Percentiles rank a stretch among this genome's conserved stretches.
Conservation (phyloP, 305 asterid species). For the Fraxinus nigra region DNA sequence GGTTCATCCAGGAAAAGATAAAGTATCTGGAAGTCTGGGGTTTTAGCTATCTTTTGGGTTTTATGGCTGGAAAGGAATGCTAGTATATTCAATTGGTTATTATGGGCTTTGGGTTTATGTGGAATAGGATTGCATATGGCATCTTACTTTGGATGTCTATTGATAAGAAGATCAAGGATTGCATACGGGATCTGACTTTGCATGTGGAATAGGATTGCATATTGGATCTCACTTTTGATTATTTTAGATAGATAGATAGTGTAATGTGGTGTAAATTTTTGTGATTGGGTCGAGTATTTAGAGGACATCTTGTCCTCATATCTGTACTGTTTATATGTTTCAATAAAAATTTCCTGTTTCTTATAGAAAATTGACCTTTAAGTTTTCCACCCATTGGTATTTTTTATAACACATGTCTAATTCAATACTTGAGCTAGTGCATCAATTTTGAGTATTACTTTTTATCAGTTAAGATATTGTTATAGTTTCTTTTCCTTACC, state of each 20-base stretch:
- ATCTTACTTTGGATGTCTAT: neutral
- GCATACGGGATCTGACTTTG: neutral
- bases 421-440: constrained; percentile 20
- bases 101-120: neutral
- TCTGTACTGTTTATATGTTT: neutral
- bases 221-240: neutral
- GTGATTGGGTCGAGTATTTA: neutral
- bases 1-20: neutral
- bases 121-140: neutral
- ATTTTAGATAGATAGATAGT: neutral
- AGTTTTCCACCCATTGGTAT: neutral
- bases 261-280: neutral
- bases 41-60: neutral
- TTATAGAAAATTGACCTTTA: neutral
- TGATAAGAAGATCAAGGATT: neutral
- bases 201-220: neutral
- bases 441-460: constrained; percentile 15
- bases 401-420: neutral
- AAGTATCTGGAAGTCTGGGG: neutral
- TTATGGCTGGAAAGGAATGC: neutral
- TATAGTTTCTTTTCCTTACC: constrained; percentile 11
- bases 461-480: constrained; percentile 9
- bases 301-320: neutral
- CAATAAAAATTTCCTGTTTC: neutral
- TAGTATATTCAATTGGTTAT: neutral